Evolutionary conservation across 2,329 filamentous ascomycete species (phyloP).

Genomic region (Aspergillus sp.): DNA sequence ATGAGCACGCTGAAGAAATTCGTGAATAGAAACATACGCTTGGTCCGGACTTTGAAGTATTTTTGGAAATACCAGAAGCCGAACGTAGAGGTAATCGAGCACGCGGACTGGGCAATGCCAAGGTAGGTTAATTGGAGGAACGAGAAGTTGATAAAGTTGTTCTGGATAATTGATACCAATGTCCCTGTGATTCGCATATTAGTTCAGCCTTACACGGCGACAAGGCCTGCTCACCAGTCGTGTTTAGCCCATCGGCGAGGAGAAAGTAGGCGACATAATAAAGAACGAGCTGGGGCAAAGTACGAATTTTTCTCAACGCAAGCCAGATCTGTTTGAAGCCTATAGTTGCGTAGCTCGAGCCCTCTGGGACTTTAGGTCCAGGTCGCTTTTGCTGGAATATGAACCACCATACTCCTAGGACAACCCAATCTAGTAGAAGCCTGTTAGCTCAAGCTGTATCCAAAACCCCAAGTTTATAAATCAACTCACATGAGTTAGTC

Average conservation of each 20-base stretch:
- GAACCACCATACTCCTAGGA: constrained; percentile 46
- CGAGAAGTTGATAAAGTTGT: constrained; percentile 41
- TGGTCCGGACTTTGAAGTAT: constrained; percentile 42
- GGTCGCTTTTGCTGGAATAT: constrained; percentile 43
- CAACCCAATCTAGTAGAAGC: constrained; percentile 38
- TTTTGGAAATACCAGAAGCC: constrained; percentile 45
- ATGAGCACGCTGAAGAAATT: constrained; percentile 44
- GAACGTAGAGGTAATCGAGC: constrained; percentile 41
- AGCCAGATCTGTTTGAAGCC: constrained; percentile 45
- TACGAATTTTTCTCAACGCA: constrained; percentile 37
- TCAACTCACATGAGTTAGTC: constrained; percentile 41
- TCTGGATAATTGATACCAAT: constrained; percentile 43
- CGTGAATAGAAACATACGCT: constrained; percentile 44
- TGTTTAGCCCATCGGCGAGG: constrained; percentile 44
- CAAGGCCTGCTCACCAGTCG: constrained; percentile 31
- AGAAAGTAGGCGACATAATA: constrained; percentile 46
- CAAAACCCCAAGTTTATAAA: no score
- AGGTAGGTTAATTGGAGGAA: constrained; percentile 45
- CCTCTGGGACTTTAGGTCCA: constrained; percentile 40
- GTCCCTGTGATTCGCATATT: constrained; percentile 23
- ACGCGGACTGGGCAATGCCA: constrained; percentile 39
- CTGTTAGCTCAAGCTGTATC: not conserved
- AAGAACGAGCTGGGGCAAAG: constrained; percentile 42
- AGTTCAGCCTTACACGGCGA: not conserved
- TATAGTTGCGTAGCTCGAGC: constrained; percentile 41